These are phyloP conservation scores for Punica granatum DNA, from an alignment of 345 rosid genomes.

Conservation along the genomic window DNA sequence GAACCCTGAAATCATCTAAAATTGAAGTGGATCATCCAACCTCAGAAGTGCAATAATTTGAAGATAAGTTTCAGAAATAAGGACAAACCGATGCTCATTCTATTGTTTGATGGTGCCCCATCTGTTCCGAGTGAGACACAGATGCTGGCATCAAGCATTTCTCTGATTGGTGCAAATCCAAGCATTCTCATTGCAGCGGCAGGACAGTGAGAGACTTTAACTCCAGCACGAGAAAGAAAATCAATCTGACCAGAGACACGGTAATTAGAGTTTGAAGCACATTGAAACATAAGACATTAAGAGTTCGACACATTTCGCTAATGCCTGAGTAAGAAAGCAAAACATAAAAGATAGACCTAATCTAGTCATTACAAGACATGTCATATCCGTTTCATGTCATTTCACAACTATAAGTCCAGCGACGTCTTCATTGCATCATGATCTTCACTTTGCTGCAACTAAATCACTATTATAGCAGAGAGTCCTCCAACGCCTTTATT, in stretches of 20 bases:
- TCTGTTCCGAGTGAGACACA: constrained; percentile 74
- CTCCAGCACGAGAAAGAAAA: constrained; percentile 49
- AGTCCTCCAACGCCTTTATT: background rate
- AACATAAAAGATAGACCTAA: background rate
- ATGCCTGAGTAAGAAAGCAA: background rate
- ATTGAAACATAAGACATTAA: background rate
- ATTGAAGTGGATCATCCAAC: background rate
- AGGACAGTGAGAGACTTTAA: constrained; percentile 72
- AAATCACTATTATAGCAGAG: background rate
- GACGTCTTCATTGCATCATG: background rate
- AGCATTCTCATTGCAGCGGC: constrained; percentile 77
- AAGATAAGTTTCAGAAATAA: constrained; percentile 9
- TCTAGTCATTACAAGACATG: background rate
- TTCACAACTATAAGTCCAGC: background rate
- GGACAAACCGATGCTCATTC: constrained; percentile 69
- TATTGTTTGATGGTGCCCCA: constrained; percentile 75
- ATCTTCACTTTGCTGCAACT: background rate
- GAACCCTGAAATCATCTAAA: too few relatives aligned
- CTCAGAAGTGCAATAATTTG: background rate
- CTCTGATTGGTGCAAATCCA: constrained; percentile 56
- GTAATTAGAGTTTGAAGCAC: background rate
- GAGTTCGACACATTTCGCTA: background rate
- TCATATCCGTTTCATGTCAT: background rate
- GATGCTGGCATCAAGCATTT: constrained; percentile 57
- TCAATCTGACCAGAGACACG: constrained; percentile 31